Percentiles rank a stretch among this genome's conserved stretches.
Conservation (phyloP, 2,329 filamentous ascomycete genomes). For the Sporothrix pallida region DNA sequence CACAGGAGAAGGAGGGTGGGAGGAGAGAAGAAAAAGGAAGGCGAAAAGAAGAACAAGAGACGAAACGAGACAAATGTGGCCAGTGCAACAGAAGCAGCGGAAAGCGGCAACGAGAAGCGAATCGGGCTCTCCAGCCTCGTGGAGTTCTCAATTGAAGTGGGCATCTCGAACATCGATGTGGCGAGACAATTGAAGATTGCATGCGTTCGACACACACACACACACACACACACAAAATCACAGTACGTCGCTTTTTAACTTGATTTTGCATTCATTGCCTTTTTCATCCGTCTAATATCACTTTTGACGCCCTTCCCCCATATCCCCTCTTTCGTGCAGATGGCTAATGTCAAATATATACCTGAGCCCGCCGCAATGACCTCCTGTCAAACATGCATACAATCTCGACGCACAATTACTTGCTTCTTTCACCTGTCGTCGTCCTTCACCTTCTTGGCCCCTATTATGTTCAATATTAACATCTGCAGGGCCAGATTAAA, state of each 20-base stretch:
- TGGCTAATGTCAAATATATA: conserved; percentile 19
- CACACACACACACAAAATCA: background rate
- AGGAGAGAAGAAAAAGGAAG: background rate
- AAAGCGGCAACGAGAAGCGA: background rate
- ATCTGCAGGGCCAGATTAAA: conserved; percentile 16
- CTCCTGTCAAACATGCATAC: conserved; percentile 22
- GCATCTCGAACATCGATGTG: too few relatives aligned
- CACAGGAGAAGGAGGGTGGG: background rate
- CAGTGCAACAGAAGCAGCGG: background rate
- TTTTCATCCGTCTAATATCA: background rate
- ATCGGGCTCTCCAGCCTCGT: conserved; percentile 1
- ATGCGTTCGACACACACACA: background rate
- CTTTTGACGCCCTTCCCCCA: background rate
- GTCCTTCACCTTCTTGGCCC: background rate
- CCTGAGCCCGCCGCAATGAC: conserved; percentile 22
- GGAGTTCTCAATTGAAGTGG: background rate
- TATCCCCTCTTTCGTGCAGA: conserved; percentile 21
- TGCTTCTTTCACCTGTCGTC: background rate
- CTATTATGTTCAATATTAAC: conserved; percentile 4
- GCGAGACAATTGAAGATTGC: background rate
- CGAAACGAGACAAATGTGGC: conserved; percentile 1
- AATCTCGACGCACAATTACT: too few relatives aligned
- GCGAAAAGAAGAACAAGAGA: background rate
- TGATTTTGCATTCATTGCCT: background rate
- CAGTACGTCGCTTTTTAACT: background rate